phyloP scores from a whole-genome alignment of 768 basidiomycete genomes.

The Thelephora ganbajun region DNA sequence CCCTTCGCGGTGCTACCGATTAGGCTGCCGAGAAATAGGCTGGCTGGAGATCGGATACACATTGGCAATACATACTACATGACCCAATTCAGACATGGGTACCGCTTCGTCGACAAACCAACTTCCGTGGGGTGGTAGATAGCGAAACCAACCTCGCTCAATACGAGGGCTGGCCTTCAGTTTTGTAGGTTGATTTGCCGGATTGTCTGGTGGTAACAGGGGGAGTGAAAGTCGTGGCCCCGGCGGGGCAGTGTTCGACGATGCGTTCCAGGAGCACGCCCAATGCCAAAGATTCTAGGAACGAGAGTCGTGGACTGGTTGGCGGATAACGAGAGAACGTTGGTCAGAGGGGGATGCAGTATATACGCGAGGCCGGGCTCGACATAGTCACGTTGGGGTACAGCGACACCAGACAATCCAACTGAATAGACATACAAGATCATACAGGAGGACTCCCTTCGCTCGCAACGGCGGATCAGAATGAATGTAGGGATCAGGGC shows the following conservation, averaged over 20 bases:
- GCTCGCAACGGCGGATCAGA: no score
- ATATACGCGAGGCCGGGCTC: no score
- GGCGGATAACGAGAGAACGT: no score
- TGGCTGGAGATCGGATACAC: background rate
- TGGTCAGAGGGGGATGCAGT: no score
- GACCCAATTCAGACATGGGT: conserved; percentile 41
- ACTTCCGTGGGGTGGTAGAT: conserved; percentile 47
- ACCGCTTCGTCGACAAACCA: conserved; percentile 7
- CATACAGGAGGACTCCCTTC: no score
- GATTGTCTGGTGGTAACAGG: conserved; percentile 26
- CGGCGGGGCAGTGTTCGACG: conserved; percentile 39
- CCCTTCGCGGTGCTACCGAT: background rate
- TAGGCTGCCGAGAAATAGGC: background rate
- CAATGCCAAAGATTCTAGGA: background rate
- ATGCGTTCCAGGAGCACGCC: conserved; percentile 5
- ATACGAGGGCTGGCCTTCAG: conserved; percentile 28
- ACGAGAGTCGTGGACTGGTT: no score
- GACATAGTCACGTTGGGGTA: no score
- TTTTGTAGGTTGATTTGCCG: conserved; percentile 25
- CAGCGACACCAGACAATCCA: no score
- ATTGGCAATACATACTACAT: conserved; percentile 27
- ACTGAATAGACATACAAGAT: no score
- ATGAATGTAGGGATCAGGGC: no score
- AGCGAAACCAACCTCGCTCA: conserved; percentile 53
- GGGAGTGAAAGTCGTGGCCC: conserved; percentile 42